Percentiles rank a stretch among this genome's conserved stretches.
Conservation (phyloP, 805 yeast species). For the Yarrowia divulgata region DNA sequence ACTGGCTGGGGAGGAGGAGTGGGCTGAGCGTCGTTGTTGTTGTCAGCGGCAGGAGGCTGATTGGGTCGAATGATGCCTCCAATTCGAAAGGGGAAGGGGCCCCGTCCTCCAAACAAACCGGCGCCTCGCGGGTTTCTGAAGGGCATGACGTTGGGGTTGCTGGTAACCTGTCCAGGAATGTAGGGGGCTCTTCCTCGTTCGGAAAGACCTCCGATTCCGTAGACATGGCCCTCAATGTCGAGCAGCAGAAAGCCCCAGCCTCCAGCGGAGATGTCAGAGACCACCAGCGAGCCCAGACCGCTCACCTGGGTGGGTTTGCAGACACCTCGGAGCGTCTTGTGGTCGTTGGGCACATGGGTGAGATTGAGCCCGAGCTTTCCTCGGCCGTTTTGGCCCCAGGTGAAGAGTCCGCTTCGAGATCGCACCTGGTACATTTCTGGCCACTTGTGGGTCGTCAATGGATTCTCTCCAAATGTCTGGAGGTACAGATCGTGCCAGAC, state of each 20-base stretch:
- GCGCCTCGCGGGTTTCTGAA: constrained; percentile 23
- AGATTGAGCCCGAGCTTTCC: constrained; percentile 47
- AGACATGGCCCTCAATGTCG: constrained; percentile 63
- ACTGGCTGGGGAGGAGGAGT: constrained; percentile 13
- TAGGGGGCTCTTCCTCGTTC: constrained; percentile 42
- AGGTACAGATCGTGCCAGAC: constrained; percentile 57
- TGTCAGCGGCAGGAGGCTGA: constrained; percentile 10
- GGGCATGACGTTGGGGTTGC: neutral
- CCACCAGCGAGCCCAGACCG: constrained; percentile 50
- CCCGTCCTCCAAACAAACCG: constrained; percentile 19
- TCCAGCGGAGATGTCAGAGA: constrained; percentile 63
- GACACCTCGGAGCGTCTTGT: constrained; percentile 48
- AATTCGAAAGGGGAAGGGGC: constrained; percentile 15
- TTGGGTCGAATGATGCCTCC: neutral
- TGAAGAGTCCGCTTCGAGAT: constrained; percentile 53
- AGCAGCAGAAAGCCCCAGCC: constrained; percentile 70
- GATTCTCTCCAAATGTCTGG: constrained; percentile 57
- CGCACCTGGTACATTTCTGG: constrained; percentile 57
- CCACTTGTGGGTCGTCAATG: constrained; percentile 58
- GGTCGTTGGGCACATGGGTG: constrained; percentile 13
- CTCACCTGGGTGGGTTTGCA: constrained; percentile 53
- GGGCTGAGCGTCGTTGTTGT: neutral
- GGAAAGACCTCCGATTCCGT: constrained; percentile 56
- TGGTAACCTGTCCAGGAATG: neutral
- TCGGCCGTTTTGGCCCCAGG: constrained; percentile 58